Base-by-base conservation (phyloP, 1,284 basidiomycete genomes). In the Microbotryomycetes sp. region DNA sequence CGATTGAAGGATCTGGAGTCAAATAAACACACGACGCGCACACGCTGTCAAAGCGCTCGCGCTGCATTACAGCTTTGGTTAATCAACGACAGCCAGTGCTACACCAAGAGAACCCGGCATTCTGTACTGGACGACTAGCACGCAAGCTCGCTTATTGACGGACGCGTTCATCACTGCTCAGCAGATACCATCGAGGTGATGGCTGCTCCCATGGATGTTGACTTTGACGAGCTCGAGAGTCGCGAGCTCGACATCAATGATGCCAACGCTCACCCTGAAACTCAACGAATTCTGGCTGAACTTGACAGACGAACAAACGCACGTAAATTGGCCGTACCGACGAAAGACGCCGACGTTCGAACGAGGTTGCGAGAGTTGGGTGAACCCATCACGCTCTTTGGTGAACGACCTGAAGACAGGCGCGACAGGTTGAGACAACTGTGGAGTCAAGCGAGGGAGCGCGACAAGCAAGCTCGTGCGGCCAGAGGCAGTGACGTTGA, bases 371-470 rank as follows among this genome's bases (percentile, higher is more conserved):
- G 96, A 61, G 89, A 94, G 76, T 86, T 96, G 66, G 92, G 89
- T 30, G 90, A 98, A 76, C 96, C 96, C 32, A 92, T 97, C 68
- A 97, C 92, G 6, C 81, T 97, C 36, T 99, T 98, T 71, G 96
- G 92, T 62, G 96, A 99, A 82, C 85, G 80, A 63, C 79, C 80
- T 4, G 80, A 80, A 56, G 81, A 83, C 65, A 70, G 96, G 66
- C 80, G 96, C 75, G 93, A 97, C 77, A 89, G 96, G 78, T 80
- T 99, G 66, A 90, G 92, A 67, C 88, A 92, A 76, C 84, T 97
- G 2, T 80, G 96, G 56, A 92, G 66, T 84, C 85, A 75, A 85
- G 84, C n/a, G 85, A 85, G 51, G 81, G 84, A 65, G 85, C 88
- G 64, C 85, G 86, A 65, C 84, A 88, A 65, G 73, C 74, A 45